Base-by-base conservation (phyloP, 495 filamentous ascomycete species). In the Aspergillus heteromorphus region DNA sequence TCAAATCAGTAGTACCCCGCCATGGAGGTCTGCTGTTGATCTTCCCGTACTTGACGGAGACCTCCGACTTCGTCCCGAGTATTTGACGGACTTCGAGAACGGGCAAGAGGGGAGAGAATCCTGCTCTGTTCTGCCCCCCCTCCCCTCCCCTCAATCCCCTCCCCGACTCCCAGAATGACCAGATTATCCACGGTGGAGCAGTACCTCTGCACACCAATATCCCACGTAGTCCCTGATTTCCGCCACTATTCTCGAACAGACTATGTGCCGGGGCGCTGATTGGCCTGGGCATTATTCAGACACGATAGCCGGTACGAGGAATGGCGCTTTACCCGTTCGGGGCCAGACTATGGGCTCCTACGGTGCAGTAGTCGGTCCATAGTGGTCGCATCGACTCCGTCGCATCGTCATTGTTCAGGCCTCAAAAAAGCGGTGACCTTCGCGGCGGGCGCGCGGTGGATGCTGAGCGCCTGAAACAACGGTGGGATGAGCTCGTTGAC, bases 361-460 rank as follows among this genome's bases (percentile, higher is more conserved):
- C 34, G 34, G 34, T 38, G 34, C 34, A 38, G 34, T 38, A 38
- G 34, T 38, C 34, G 34, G 34, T 38, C 34, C 34, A 38, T 38
- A 38, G 34, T 38, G 34, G 34, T 38, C 34, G 34, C 34, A 14
- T 38, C 34, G 34, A 38, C 34, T 38, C 34, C 34, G 34, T 38
- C 8, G 6, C 34, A 38, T 38, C 34, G 34, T 38, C 34, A 38
- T 38, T 38, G 34, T 38, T 38, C n/a, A 38, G 34, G 34, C 34
- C 34, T 16, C 30, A 42, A 51, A 40, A 40, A 40, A 51, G 49
- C 49, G 49, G 49, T 51, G 49, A 51, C 49, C 17, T 51, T 40
- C 21, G 19, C 23, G 42, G 42, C 3, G 42, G 42, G 42, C 25
- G 23, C 43, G 49, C 49, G 49, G 49, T 51, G 49, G 40, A 30